These are phyloP conservation scores for Linum lewisii DNA, from an alignment of 345 rosid species.

Conservation along the genomic window DNA sequence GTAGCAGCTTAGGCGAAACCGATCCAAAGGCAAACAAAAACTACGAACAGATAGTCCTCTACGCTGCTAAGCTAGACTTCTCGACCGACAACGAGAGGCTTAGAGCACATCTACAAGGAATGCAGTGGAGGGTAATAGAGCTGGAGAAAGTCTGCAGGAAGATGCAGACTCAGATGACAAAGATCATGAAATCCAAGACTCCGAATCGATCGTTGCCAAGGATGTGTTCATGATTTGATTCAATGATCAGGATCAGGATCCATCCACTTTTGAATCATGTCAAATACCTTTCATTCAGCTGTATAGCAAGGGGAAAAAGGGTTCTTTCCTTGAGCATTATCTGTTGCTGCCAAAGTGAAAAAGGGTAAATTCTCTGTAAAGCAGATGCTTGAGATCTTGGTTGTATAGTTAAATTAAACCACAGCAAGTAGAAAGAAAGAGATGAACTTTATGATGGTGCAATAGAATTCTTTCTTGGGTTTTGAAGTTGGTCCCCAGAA, in stretches of 20 bases:
- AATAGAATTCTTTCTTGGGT: not conserved
- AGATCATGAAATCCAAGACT: slow-evolving; percentile 51
- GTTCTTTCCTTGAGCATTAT: not conserved
- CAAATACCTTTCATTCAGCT: slow-evolving; percentile 9
- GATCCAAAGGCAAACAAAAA: slow-evolving; percentile 20
- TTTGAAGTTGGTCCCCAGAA: not conserved
- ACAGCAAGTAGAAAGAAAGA: not conserved
- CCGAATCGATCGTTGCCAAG: slow-evolving; percentile 60
- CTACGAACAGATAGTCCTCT: slow-evolving; percentile 31
- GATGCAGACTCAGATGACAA: slow-evolving; percentile 78
- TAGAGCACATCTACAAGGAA: slow-evolving; percentile 57
- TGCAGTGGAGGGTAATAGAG: slow-evolving; percentile 79
- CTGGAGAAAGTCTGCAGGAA: slow-evolving; percentile 71
- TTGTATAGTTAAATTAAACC: not conserved
- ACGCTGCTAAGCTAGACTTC: slow-evolving; percentile 38
- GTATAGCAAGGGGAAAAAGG: slow-evolving; percentile 13
- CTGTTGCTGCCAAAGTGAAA: not conserved
- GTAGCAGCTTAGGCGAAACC: slow-evolving; percentile 12
- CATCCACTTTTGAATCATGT: not conserved
- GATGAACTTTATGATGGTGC: not conserved
- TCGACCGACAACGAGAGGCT: slow-evolving; percentile 39
- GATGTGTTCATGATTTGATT: slow-evolving; percentile 58
- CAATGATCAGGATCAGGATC: not conserved
- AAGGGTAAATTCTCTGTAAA: not conserved
- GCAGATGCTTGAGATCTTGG: not conserved